Percentiles rank a stretch among this genome's conserved stretches.
Conservation (phyloP, 345 rosid species). For the Pistacia integerrima region DNA sequence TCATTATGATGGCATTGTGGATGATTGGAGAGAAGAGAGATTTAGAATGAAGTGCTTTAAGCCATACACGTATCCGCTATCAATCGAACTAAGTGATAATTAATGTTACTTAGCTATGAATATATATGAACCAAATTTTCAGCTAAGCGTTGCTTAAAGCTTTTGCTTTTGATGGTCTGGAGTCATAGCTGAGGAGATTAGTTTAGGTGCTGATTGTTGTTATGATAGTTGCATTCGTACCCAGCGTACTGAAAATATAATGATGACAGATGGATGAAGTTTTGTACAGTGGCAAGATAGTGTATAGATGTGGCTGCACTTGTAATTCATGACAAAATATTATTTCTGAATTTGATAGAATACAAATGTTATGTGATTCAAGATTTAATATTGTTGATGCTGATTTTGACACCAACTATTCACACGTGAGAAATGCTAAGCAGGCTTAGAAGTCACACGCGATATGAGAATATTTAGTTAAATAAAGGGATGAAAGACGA, state of each 20-base stretch:
- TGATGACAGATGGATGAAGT: not conserved
- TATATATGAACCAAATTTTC: no score
- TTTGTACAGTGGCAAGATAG: not conserved
- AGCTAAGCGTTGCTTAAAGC: no score
- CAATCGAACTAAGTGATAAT: conserved; percentile 80
- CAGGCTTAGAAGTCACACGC: no score
- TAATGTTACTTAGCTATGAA: no score
- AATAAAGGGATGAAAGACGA: no score
- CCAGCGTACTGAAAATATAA: not conserved
- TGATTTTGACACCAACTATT: no score
- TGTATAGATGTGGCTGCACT: not conserved
- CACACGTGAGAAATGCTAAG: no score
- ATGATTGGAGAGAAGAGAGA: conserved; percentile 55
- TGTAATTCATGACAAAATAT: not conserved
- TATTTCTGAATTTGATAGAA: not conserved
- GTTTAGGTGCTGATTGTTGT: not conserved
- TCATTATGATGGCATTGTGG: conserved; percentile 75
- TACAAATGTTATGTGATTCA: not conserved
- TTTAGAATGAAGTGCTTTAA: conserved; percentile 56
- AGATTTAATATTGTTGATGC: not conserved
- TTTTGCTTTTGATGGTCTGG: not conserved
- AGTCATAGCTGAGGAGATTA: not conserved
- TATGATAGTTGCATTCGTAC: not conserved
- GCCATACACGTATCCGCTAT: conserved; percentile 69
- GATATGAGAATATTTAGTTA: no score